Evolutionary conservation across 2,329 filamentous ascomycete genomes (phyloP), one percentile per base, ranked within the genome.

Genomic region (Fusarium subtropicale): DNA sequence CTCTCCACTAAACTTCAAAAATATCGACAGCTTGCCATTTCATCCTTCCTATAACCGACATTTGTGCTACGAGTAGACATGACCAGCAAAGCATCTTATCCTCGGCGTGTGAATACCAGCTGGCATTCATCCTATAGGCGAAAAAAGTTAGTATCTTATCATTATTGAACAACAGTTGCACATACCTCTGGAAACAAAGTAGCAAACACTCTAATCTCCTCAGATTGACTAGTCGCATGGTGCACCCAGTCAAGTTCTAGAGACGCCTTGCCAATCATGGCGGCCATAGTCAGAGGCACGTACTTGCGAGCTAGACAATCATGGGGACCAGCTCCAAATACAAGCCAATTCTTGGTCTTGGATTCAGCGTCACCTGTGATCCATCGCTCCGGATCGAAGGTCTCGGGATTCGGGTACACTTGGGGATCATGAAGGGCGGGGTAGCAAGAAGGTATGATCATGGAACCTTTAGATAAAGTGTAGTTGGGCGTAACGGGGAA

Each of bases 321-420:
- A 64, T 87, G 85, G 0, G 84, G 70, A 0, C 85, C 85, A 0
- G 83, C 78, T 3, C 85, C 85, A 68, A 87, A 87, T 0, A 87
- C 84, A 2, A 87, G 77, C 83, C 84, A 87, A 54, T 86, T 86
- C 71, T 83, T 85, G 0, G 80, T 84, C 72, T 86, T 82, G 11
- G 78, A 76, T 65, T 82, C 82, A 3, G 85, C 84, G 56, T 86
- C 82, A 0, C 85, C 84, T 0, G 82, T 78, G 31, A 86, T 83
- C 84, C 84, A 87, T 24, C 85, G 79, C 4, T 86, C 84, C 0
- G 84, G 84, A 39, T 86, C 79, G 33, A 86, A 86, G 0, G 75
- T 70, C 12, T 85, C 79, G 0, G 84, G 83, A 24, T 83, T 75
- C 0, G 82, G 80, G 56, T 86, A 86, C 0, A 73, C 82, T 12